Conservation (phyloP, 2,329 filamentous ascomycete species). For the Cryphonectria japonica region DNA sequence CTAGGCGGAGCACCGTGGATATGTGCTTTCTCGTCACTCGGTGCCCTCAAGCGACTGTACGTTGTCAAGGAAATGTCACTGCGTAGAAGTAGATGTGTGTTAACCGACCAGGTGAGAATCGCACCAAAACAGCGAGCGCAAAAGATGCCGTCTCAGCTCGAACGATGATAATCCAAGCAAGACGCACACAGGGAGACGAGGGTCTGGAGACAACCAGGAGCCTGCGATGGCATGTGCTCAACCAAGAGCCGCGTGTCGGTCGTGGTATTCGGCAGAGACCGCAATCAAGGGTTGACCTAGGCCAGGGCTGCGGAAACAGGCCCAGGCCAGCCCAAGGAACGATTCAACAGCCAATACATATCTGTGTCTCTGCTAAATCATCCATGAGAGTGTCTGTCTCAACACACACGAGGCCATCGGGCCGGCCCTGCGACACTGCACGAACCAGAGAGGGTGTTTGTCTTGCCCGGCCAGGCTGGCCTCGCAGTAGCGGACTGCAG, state of each 20-base stretch:
- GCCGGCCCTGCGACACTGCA: neutral
- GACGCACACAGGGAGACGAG: neutral
- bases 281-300: neutral
- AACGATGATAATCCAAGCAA: neutral
- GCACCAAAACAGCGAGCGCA: neutral
- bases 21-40: neutral
- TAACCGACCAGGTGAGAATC: neutral
- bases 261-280: neutral
- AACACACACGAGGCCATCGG: neutral
- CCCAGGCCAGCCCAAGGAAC: neutral
- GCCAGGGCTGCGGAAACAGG: neutral
- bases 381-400: neutral
- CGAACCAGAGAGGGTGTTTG: neutral
- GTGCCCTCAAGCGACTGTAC: neutral
- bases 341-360: neutral
- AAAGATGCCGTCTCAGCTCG: neutral
- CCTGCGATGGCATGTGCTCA: neutral
- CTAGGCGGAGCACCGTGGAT: neutral
- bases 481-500: neutral
- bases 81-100: neutral
- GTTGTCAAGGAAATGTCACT: neutral
- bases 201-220: neutral
- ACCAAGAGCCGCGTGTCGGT: neutral
- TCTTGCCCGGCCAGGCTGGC: neutral
- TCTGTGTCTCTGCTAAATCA: neutral